A percentile compares a stretch with the other conserved stretches of the same genome.
Evolutionary conservation across 176 grass and related monocot species (phyloP).

Genomic region (Melocanna baccifera): DNA sequence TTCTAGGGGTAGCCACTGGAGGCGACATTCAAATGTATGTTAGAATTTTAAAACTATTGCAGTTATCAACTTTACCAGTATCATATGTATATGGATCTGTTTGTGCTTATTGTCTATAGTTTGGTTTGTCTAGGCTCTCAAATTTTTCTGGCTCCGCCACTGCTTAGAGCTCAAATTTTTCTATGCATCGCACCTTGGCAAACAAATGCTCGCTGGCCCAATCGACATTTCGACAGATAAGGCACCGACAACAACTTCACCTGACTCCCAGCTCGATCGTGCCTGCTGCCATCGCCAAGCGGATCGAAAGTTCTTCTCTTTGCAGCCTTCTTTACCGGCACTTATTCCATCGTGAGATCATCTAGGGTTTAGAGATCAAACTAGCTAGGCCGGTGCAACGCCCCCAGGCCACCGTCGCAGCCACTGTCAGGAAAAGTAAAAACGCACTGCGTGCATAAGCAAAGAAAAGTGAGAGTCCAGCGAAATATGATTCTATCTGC

Average conservation of each 20-base stretch:
- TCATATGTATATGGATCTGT: too few relatives aligned
- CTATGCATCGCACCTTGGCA: neutral
- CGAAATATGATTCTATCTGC: neutral
- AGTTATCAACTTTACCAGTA: too few relatives aligned
- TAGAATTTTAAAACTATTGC: too few relatives aligned
- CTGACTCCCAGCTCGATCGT: neutral
- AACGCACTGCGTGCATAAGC: neutral
- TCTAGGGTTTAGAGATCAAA: neutral
- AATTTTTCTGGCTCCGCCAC: too few relatives aligned
- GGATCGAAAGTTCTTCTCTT: neutral
- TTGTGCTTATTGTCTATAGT: too few relatives aligned
- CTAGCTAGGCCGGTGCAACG: neutral
- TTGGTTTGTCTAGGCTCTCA: too few relatives aligned
- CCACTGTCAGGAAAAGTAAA: neutral
- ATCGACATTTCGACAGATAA: neutral
- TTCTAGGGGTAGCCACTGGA: too few relatives aligned
- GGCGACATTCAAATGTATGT: too few relatives aligned
- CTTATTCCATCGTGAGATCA: neutral
- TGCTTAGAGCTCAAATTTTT: too few relatives aligned
- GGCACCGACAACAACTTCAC: neutral
- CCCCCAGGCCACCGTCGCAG: neutral
- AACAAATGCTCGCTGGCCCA: neutral
- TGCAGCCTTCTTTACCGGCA: neutral
- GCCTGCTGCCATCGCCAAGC: neutral
- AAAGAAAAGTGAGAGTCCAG: neutral